Evolutionary conservation across 75 land plant species (phyloP).

Genomic region (Sequoia sempervirens): DNA sequence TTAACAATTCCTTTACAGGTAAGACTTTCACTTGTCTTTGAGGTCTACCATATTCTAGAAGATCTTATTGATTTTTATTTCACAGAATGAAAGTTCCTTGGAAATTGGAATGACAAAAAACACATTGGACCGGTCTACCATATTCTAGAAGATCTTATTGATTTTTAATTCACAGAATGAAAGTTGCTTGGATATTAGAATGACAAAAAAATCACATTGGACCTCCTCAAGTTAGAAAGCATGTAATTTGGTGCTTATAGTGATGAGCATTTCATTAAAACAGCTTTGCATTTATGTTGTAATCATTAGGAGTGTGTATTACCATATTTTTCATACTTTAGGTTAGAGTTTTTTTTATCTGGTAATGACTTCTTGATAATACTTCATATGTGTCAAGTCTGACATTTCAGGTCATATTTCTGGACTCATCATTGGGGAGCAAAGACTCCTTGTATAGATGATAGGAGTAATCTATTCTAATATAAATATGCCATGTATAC

Average conservation of each 20-base stretch:
- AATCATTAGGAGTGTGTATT: neutral
- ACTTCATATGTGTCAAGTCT: too few species aligned
- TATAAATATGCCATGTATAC: too few species aligned
- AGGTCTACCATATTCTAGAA: neutral
- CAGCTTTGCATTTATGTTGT: neutral
- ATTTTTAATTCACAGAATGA: neutral
- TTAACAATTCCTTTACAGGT: neutral
- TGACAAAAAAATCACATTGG: neutral
- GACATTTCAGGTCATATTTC: too few species aligned
- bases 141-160: neutral
- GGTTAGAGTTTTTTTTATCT: too few species aligned
- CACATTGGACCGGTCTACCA: neutral
- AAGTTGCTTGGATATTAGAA: neutral
- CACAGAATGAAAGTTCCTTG: neutral
- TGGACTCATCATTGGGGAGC: too few species aligned
- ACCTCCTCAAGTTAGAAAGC: neutral
- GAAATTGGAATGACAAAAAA: neutral
- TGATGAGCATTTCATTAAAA: neutral
- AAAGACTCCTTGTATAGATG: too few species aligned
- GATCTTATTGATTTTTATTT: too few species aligned
- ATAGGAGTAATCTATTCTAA: too few species aligned
- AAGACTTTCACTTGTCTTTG: neutral
- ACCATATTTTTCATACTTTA: neutral
- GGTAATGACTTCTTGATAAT: too few species aligned
- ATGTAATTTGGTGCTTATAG: neutral